Conservation (phyloP, 139 green algal genomes). For the Bryopsis sp. region DNA sequence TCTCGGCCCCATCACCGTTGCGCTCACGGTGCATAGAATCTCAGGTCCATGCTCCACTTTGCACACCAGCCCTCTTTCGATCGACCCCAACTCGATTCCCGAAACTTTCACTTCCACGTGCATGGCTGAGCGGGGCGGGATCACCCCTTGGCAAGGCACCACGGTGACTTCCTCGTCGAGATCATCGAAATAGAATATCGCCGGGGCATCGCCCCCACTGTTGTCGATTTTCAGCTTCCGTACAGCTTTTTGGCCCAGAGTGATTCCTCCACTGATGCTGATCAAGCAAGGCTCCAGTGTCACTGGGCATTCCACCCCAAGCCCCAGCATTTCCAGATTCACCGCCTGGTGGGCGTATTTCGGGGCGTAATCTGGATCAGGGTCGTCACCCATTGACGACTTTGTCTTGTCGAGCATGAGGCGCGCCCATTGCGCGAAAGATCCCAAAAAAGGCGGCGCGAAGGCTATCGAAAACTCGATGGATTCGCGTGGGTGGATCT, state of each 20-base stretch:
- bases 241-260: neutral
- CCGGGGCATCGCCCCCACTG: neutral
- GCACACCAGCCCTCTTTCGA: neutral
- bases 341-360: too few species aligned
- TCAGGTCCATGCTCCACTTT: neutral
- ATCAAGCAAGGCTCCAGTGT: neutral
- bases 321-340: neutral
- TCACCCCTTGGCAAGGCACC: neutral
- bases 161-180: neutral
- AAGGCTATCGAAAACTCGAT: neutral
- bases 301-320: neutral
- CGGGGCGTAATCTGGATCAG: too few species aligned
- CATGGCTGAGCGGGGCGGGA: neutral
- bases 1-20: neutral
- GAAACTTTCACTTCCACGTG: neutral
- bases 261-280: neutral
- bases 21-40: neutral
- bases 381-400: neutral
- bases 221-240: neutral
- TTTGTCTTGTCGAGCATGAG: neutral
- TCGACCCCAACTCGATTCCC: neutral
- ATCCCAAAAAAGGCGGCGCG: neutral
- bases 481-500: neutral
- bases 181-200: neutral
- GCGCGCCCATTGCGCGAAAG: neutral